Evolutionary conservation across 129 eudicot species (phyloP).

Genomic region (Cynara cardunculus): DNA sequence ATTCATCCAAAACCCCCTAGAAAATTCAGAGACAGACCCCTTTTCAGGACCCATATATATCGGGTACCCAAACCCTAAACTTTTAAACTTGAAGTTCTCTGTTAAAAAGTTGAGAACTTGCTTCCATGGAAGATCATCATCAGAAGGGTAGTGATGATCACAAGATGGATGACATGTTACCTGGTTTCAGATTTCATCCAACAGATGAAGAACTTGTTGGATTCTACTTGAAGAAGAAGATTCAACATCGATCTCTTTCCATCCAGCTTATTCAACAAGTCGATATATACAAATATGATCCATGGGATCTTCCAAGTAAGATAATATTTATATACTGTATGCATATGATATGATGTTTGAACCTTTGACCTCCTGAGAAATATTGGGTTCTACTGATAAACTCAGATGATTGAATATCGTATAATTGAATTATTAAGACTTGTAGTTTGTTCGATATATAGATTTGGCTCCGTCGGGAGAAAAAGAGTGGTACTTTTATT

Average conservation of each 20-base stretch:
- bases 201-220: slow-evolving; percentile 96
- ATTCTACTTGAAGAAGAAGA: slow-evolving; percentile 71
- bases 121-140: slow-evolving; percentile 50
- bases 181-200: slow-evolving; percentile 92
- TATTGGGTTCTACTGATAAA: not conserved
- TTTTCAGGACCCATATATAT: slow-evolving; percentile 40
- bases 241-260: slow-evolving; percentile 55
- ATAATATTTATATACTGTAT: not conserved
- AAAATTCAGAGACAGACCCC: slow-evolving; percentile 71
- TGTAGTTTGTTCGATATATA: slow-evolving; percentile 11
- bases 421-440: not conserved
- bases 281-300: slow-evolving; percentile 82
- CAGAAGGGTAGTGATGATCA: slow-evolving; percentile 22
- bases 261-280: slow-evolving; percentile 84
- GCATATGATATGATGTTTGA: too few relatives aligned
- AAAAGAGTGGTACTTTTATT: slow-evolving; percentile 95
- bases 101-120: not conserved
- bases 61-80: slow-evolving; percentile 7
- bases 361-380: too few relatives aligned
- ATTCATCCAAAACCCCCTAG: slow-evolving; percentile 39
- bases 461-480: slow-evolving; percentile 84
- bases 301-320: slow-evolving; percentile 99
- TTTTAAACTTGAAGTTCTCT: not conserved
- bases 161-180: slow-evolving; percentile 80
- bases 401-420: not conserved